phyloP scores from a whole-genome alignment of 2,329 filamentous ascomycete species.

The Aspergillus candidus region DNA sequence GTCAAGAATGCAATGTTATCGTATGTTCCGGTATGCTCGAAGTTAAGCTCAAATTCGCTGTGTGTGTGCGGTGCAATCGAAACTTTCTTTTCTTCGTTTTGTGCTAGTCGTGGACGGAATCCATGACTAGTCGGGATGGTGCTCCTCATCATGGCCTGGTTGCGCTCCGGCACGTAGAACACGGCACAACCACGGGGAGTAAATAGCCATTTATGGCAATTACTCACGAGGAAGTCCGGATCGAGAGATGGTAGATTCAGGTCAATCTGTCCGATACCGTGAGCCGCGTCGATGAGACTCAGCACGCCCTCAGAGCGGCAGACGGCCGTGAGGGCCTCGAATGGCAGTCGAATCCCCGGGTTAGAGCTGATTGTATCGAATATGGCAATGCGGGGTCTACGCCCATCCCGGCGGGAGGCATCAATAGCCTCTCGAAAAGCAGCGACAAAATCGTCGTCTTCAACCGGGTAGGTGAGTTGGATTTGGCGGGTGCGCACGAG shows the following conservation, averaged over 20 bases:
- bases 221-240: slow-evolving; percentile 75
- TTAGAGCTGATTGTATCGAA: slow-evolving; percentile 72
- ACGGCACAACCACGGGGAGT: slow-evolving; percentile 69
- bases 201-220: slow-evolving; percentile 80
- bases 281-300: slow-evolving; percentile 71
- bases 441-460: slow-evolving; percentile 57
- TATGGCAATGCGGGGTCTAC: slow-evolving; percentile 51
- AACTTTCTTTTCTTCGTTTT: too few relatives aligned
- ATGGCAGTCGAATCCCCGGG: slow-evolving; percentile 70
- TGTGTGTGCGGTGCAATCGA: too few relatives aligned
- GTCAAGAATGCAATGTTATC: slow-evolving; percentile 64
- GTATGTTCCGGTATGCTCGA: slow-evolving; percentile 66
- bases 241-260: slow-evolving; percentile 59
- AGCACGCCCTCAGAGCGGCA: slow-evolving; percentile 61
- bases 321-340: slow-evolving; percentile 54
- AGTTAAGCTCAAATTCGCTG: slow-evolving; percentile 57
- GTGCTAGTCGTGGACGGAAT: slow-evolving; percentile 42
- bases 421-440: slow-evolving; percentile 9
- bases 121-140: slow-evolving; percentile 71
- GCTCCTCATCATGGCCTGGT: slow-evolving; percentile 64
- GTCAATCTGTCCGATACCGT: slow-evolving; percentile 68
- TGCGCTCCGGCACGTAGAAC: slow-evolving; percentile 66
- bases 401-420: slow-evolving; percentile 5
- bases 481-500: slow-evolving; percentile 38
- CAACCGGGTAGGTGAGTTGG: slow-evolving; percentile 58